These are phyloP conservation scores for Russula sp. DNA, from an alignment of 768 basidiomycete genomes.

Conservation along the genomic window DNA sequence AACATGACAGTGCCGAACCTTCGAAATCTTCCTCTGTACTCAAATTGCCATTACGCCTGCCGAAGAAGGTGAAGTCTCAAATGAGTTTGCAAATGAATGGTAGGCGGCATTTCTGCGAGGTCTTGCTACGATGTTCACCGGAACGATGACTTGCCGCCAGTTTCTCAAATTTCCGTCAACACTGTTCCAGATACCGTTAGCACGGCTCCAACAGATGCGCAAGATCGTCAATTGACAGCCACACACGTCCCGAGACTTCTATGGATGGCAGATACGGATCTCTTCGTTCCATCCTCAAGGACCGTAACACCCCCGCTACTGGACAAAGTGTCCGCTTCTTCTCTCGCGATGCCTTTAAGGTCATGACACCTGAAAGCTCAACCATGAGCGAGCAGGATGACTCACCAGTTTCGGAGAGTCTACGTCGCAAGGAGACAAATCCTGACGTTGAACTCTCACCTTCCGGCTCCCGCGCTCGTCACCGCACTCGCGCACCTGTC, in stretches of 20 bases:
- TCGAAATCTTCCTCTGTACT: conserved; percentile 25
- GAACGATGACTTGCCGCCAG: background rate
- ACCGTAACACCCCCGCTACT: conserved; percentile 67
- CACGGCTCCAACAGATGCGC: conserved; percentile 33
- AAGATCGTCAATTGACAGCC: conserved; percentile 32
- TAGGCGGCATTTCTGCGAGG: conserved; percentile 6
- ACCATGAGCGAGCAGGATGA: conserved; percentile 40
- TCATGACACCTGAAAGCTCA: conserved; percentile 64
- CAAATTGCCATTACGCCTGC: conserved; percentile 25
- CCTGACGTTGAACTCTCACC: conserved; percentile 24
- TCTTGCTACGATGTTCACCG: conserved; percentile 1
- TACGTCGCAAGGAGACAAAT: conserved; percentile 37
- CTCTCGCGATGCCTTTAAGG: conserved; percentile 62
- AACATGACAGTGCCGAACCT: conserved; percentile 22
- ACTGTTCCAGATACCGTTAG: conserved; percentile 34
- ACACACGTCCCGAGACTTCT: conserved; percentile 35
- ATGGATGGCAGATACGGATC: conserved; percentile 45
- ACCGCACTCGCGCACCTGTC: conserved; percentile 18
- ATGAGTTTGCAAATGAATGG: conserved; percentile 25
- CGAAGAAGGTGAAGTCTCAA: conserved; percentile 31
- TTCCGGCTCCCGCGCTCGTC: conserved; percentile 22
- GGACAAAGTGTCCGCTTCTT: conserved; percentile 81
- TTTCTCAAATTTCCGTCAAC: conserved; percentile 29
- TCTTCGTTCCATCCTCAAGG: conserved; percentile 68
- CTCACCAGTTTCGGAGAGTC: conserved; percentile 33